phyloP scores from a whole-genome alignment of 2,329 filamentous ascomycete genomes.

The Botrytis porri region DNA sequence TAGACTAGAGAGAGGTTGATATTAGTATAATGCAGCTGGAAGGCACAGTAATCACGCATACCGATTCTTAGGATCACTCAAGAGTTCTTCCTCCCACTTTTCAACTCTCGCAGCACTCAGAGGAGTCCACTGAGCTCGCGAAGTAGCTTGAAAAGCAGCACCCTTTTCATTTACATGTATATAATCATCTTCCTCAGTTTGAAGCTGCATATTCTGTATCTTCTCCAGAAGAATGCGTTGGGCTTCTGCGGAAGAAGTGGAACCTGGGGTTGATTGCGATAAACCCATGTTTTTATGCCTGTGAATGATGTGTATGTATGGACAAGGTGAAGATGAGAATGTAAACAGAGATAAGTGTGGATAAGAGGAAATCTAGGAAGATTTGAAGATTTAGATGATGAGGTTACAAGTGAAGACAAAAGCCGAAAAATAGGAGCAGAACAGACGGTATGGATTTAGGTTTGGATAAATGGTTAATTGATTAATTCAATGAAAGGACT shows the following conservation, averaged over 20 bases:
- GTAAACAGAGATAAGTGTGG: too few species aligned
- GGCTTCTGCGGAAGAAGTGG: background rate
- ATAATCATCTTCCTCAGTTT: conserved; percentile 43
- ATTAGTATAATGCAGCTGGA: background rate
- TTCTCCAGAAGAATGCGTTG: background rate
- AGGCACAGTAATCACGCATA: conserved; percentile 31
- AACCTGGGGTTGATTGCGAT: background rate
- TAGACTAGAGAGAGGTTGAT: conserved; percentile 50
- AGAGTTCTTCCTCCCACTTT: conserved; percentile 59
- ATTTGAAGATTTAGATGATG: background rate
- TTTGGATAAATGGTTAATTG: background rate
- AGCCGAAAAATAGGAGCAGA: background rate
- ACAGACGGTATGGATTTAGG: background rate
- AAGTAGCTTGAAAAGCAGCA: conserved; percentile 13
- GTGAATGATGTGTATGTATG: background rate
- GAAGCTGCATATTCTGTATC: background rate
- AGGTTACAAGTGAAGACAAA: background rate
- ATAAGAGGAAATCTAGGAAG: background rate
- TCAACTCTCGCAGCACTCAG: conserved; percentile 52
- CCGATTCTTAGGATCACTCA: conserved; percentile 66
- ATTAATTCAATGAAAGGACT: background rate
- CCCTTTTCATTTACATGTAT: conserved; percentile 43
- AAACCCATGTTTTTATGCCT: background rate
- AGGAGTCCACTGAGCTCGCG: conserved; percentile 39
- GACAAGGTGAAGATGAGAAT: background rate